phyloP scores from a whole-genome alignment of 805 yeast genomes.

The Candida sphagnicola region DNA sequence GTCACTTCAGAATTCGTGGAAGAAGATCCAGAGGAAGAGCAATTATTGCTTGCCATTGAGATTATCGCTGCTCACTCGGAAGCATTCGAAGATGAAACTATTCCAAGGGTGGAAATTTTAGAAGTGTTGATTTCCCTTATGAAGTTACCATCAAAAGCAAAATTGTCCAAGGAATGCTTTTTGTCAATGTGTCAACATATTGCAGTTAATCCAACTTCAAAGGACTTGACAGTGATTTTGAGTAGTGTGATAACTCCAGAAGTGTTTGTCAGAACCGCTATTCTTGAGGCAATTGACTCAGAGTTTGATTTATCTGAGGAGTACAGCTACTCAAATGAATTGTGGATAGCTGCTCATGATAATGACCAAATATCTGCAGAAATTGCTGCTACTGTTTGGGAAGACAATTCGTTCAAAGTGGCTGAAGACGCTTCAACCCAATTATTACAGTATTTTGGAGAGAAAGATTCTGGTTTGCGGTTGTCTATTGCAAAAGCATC shows the following conservation, averaged over 20 bases:
- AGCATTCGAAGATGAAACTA: slow-evolving; percentile 57
- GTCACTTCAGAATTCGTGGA: slow-evolving; percentile 68
- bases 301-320: slow-evolving; percentile 62
- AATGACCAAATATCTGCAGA: slow-evolving; percentile 58
- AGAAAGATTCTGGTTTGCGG: slow-evolving; percentile 63
- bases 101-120: slow-evolving; percentile 68
- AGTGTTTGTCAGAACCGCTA: slow-evolving; percentile 69
- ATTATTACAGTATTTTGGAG: slow-evolving; percentile 49
- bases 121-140: slow-evolving; percentile 61
- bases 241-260: slow-evolving; percentile 56
- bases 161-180: slow-evolving; percentile 79
- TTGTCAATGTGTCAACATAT: slow-evolving; percentile 73
- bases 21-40: slow-evolving; percentile 88
- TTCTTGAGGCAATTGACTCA: slow-evolving; percentile 80
- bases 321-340: slow-evolving; percentile 53
- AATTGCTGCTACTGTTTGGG: slow-evolving; percentile 80
- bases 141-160: slow-evolving; percentile 72
- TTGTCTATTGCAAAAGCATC: slow-evolving; percentile 69
- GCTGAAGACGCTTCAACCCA: slow-evolving; percentile 40
- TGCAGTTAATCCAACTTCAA: slow-evolving; percentile 52
- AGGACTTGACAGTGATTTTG: slow-evolving; percentile 59
- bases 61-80: slow-evolving; percentile 68
- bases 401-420: slow-evolving; percentile 60
- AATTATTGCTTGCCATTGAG: slow-evolving; percentile 70
- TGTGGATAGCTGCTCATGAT: slow-evolving; percentile 78